Percentiles rank a stretch among this genome's conserved stretches.
Conservation (phyloP, 2,329 filamentous ascomycete species). For the Aspergillus sp. region DNA sequence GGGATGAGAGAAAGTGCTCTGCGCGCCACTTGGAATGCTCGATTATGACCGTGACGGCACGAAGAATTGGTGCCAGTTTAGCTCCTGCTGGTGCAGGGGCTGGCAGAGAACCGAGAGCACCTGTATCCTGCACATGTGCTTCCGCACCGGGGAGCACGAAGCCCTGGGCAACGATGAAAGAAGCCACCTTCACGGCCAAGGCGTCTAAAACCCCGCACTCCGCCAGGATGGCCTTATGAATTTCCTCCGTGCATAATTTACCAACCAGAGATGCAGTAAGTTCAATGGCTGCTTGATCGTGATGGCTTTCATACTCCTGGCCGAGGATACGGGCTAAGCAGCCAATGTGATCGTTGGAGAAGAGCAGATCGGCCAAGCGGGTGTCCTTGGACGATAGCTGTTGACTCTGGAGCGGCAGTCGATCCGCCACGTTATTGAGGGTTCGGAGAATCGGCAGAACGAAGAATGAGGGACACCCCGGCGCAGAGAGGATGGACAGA, state of each 20-base stretch:
- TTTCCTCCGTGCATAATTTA: conserved; percentile 69
- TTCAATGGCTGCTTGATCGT: conserved; percentile 53
- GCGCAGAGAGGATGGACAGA: conserved; percentile 68
- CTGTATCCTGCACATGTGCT: conserved; percentile 55
- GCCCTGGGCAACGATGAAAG: conserved; percentile 67
- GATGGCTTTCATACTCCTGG: conserved; percentile 55
- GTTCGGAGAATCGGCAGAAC: conserved; percentile 73
- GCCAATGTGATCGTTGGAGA: conserved; percentile 62
- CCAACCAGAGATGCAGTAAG: conserved; percentile 53
- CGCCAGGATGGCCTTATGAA: conserved; percentile 70
- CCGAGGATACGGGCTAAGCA: conserved; percentile 68
- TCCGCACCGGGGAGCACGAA: conserved; percentile 69
- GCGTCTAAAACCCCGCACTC: conserved; percentile 75
- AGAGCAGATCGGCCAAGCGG: conserved; percentile 64
- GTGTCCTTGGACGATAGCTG: conserved; percentile 52
- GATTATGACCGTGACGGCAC: conserved; percentile 75
- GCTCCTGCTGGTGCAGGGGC: conserved; percentile 60
- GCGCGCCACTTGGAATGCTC: conserved; percentile 77
- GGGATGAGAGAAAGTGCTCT: conserved; percentile 69
- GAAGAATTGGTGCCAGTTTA: conserved; percentile 69
- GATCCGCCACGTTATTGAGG: conserved; percentile 70
- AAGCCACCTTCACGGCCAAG: conserved; percentile 72
- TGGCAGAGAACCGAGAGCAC: conserved; percentile 61
- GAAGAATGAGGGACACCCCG: conserved; percentile 65
- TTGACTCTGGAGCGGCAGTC: conserved; percentile 59